phyloP scores from a whole-genome alignment of 768 basidiomycete genomes.

The Ephemerocybe angulata region DNA sequence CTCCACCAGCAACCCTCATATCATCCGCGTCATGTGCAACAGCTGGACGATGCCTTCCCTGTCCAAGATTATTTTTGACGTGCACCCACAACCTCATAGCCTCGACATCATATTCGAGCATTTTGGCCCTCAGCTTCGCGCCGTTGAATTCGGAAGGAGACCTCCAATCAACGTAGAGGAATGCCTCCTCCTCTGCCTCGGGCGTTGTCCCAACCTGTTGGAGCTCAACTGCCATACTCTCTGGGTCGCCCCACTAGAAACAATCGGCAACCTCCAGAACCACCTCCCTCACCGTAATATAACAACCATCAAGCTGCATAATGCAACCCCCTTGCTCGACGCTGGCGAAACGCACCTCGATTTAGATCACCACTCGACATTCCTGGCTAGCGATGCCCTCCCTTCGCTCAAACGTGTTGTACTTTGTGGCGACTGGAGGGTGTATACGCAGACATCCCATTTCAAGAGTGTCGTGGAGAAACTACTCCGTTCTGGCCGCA shows the following conservation, averaged over 20 bases:
- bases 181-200: slow-evolving; percentile 43
- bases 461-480: too few species aligned
- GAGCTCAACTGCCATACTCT: slow-evolving; percentile 55
- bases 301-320: slow-evolving; percentile 48
- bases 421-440: slow-evolving; percentile 53
- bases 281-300: slow-evolving; percentile 26
- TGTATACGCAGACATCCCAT: too few species aligned
- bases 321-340: slow-evolving; percentile 40
- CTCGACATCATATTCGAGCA: slow-evolving; percentile 45
- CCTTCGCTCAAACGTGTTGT: slow-evolving; percentile 39
- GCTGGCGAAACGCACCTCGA: too few species aligned
- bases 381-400: too few species aligned
- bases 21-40: slow-evolving; percentile 44
- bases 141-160: slow-evolving; percentile 57
- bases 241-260: slow-evolving; percentile 38
- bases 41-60: slow-evolving; percentile 55
- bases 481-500: too few species aligned
- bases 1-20: slow-evolving; percentile 42
- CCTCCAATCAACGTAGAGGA: slow-evolving; percentile 52
- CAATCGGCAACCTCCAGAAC: slow-evolving; percentile 10
- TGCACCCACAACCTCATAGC: slow-evolving; percentile 34
- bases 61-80: slow-evolving; percentile 48
- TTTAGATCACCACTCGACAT: too few species aligned
- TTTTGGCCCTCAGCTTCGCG: slow-evolving; percentile 48
- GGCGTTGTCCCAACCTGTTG: slow-evolving; percentile 41